These are phyloP conservation scores for Boletus vermiculosoides DNA, from an alignment of 768 basidiomycete genomes.

Conservation along the genomic window DNA sequence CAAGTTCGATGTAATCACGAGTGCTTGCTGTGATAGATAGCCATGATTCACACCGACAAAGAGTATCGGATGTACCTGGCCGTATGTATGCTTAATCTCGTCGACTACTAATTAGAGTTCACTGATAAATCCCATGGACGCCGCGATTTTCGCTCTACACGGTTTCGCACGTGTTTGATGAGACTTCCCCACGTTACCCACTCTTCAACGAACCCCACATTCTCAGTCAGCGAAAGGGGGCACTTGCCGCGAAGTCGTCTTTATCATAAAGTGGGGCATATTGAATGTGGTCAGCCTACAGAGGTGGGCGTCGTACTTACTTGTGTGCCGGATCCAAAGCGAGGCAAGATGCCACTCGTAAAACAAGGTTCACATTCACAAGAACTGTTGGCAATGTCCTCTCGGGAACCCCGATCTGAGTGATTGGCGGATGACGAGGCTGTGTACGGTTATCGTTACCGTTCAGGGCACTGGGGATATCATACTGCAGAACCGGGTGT, in stretches of 20 bases:
- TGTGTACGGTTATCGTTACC: neutral
- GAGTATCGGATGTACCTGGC: neutral
- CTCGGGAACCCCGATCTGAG: no score
- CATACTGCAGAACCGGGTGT: neutral
- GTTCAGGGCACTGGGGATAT: neutral
- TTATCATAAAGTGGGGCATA: neutral
- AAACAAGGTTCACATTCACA: no score
- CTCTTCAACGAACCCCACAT: neutral
- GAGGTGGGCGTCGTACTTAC: neutral
- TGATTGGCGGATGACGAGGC: no score
- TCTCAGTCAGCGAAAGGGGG: neutral
- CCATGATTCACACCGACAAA: neutral
- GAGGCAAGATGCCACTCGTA: neutral
- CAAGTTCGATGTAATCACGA: neutral
- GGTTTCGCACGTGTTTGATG: neutral
- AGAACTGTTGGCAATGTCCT: no score
- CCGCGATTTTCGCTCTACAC: neutral
- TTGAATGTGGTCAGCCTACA: no score
- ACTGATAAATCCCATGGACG: neutral
- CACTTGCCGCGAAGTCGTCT: neutral
- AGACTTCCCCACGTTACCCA: neutral
- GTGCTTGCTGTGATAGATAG: neutral
- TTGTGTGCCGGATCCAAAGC: neutral
- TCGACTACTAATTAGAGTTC: neutral
- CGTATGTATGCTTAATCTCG: neutral